Evolutionary conservation across 2,329 filamentous ascomycete species (phyloP), one percentile per base, ranked within the genome.

Genomic region (Zasmidium cellare): DNA sequence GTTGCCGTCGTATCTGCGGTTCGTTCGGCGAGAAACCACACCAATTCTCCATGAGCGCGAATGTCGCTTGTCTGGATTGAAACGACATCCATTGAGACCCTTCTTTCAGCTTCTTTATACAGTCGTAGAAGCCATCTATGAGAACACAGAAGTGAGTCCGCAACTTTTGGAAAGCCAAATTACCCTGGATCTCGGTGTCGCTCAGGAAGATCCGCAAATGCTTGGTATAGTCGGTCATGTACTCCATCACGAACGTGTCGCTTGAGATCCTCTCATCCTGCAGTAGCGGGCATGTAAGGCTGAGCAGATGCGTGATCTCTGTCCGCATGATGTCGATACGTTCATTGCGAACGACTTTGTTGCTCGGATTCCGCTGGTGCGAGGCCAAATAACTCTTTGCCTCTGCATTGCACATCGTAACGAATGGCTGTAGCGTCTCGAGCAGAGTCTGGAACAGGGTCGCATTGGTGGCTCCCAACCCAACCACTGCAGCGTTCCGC

Each of bases 11-110:
- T 44, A 96, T 90, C 63, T 96, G 90, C 14, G 79, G 81, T 71
- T 96, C 91, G 63, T 97, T 96, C 0, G 92, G 91, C 7, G 92
- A 96, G 72, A 96, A 97, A 2, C 94, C 94, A 72, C 94, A 99
- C 96, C 96, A 99, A 64, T 97, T 93, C 75, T 99, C 94, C 92
- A 99, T 97, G 49, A 99, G 78, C 0, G 92, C 88, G 71, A 99
- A 99, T 0, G 93, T 90, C 3, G 94, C 97, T 72, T 97, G 96
- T 44, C 96, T 84, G 12, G 92, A 91, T 72, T 99, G 94, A 69
- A 99, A 99, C 0, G 94, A 92, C 85, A 99, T 94, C 93, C 94
- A 99, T 28, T 91, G 84, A 3, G 91, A 88, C 1, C 92, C 89
- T 59, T 97, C 91, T 60, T 87, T 87, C 0, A 91, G 91, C 52